A percentile compares a stretch with the other conserved stretches of the same genome.
Evolutionary conservation across 176 grass and related monocot species (phyloP).

Genomic region (Neostapfia colusana): DNA sequence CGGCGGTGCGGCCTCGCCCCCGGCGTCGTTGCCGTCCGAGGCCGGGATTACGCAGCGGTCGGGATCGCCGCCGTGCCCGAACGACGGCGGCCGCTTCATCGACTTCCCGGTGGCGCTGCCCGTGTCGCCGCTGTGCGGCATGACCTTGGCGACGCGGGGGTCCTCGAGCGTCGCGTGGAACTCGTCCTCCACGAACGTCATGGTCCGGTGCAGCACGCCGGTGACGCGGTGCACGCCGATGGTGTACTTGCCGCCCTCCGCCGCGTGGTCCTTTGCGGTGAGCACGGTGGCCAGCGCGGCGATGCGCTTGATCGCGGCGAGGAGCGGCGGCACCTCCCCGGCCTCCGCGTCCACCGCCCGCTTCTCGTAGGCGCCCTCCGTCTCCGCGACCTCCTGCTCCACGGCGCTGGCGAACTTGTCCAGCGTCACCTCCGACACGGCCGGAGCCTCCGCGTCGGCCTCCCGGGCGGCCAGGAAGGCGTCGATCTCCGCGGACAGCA

Average conservation of each 20-base stretch:
- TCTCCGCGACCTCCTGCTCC: conserved; percentile 61
- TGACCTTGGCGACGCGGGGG: conserved; percentile 29
- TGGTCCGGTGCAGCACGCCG: conserved; percentile 61
- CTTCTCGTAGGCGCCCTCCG: conserved; percentile 53
- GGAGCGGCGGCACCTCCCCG: conserved; percentile 45
- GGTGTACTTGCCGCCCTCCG: conserved; percentile 32
- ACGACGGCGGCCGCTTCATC: conserved; percentile 45
- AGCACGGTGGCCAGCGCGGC: conserved; percentile 41
- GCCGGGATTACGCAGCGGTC: conserved; percentile 43
- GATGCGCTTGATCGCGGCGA: conserved; percentile 49
- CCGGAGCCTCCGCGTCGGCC: conserved; percentile 17
- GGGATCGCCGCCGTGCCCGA: conserved; percentile 39
- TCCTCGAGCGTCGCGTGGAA: conserved; percentile 68
- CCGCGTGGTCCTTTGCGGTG: background rate
- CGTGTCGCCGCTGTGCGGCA: conserved; percentile 11
- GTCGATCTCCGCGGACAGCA: conserved; percentile 66
- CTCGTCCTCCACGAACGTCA: conserved; percentile 93
- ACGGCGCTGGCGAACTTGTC: conserved; percentile 61
- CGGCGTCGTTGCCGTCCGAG: background rate
- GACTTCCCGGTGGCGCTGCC: conserved; percentile 26
- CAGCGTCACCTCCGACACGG: conserved; percentile 60
- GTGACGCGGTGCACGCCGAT: conserved; percentile 59
- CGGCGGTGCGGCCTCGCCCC: background rate
- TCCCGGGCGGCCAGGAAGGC: conserved; percentile 46
- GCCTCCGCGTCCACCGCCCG: conserved; percentile 38